Evolutionary conservation across 345 rosid species (phyloP).

Genomic region (Eucalyptus pauciflora): DNA sequence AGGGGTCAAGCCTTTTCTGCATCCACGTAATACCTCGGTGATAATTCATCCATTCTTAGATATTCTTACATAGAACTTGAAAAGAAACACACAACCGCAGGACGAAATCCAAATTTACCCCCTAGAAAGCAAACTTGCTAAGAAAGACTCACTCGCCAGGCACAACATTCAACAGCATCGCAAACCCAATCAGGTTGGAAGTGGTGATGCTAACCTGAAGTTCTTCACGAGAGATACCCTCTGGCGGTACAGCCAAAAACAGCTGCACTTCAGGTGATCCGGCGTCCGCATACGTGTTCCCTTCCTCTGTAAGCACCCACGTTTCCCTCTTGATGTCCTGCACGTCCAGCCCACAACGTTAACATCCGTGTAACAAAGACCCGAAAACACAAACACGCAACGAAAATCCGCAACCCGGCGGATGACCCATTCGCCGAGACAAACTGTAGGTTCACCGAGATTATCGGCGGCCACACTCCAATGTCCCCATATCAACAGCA

Average conservation of each 20-base stretch:
- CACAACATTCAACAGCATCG: neutral
- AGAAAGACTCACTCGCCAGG: neutral
- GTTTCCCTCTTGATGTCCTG: constrained; percentile 69
- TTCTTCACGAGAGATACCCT: constrained; percentile 68
- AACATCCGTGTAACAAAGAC: neutral
- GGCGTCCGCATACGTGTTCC: constrained; percentile 49
- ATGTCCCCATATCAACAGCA: neutral
- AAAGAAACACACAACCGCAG: neutral
- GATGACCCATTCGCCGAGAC: neutral
- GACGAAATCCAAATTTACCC: neutral
- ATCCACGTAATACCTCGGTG: neutral
- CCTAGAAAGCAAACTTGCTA: neutral
- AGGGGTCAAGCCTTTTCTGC: constrained; percentile 64
- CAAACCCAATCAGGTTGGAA: neutral
- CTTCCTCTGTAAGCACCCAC: constrained; percentile 82
- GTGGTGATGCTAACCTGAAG: constrained; percentile 36
- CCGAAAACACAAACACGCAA: neutral
- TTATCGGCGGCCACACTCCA: neutral
- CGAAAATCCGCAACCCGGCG: neutral
- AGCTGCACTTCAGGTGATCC: constrained; percentile 87
- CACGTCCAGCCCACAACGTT: neutral
- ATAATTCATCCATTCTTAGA: neutral
- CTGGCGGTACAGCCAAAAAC: constrained; percentile 55
- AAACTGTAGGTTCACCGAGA: neutral
- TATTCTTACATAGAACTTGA: neutral